Evolutionary conservation across 2,329 filamentous ascomycete genomes (phyloP).

Genomic region (Cordyceps cicadae): DNA sequence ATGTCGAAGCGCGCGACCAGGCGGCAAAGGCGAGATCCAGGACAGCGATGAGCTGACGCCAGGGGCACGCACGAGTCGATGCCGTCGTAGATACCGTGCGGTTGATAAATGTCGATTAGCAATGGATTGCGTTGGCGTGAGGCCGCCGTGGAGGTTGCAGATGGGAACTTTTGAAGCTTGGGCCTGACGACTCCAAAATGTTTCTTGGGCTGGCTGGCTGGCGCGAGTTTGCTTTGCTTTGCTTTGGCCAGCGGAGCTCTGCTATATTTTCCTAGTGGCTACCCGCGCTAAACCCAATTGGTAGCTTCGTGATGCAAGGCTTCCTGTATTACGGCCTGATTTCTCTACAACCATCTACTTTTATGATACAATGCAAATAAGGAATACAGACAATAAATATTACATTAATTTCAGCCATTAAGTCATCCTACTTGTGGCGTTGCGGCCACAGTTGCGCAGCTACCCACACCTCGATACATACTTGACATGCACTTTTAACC

Average conservation of each 20-base stretch:
- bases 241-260: conserved; percentile 11
- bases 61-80: background rate
- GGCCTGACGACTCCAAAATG: background rate
- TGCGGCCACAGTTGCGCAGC: no score
- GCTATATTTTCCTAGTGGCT: conserved; percentile 2
- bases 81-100: background rate
- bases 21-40: background rate
- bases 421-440: no score
- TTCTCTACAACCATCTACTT: no score
- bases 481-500: no score
- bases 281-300: conserved; percentile 9
- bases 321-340: background rate
- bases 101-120: conserved; percentile 5
- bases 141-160: conserved; percentile 6
- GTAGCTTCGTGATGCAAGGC: background rate
- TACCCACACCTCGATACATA: no score
- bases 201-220: conserved; percentile 1
- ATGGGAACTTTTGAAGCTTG: conserved; percentile 9
- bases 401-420: background rate
- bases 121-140: conserved; percentile 6
- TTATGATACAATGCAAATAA: no score
- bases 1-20: background rate
- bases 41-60: background rate
- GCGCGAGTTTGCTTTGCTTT: background rate
- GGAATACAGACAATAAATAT: background rate